Percentiles rank a stretch among this genome's conserved stretches.
Conservation (phyloP, 2,329 filamentous ascomycete species). For the Coniella vitis region DNA sequence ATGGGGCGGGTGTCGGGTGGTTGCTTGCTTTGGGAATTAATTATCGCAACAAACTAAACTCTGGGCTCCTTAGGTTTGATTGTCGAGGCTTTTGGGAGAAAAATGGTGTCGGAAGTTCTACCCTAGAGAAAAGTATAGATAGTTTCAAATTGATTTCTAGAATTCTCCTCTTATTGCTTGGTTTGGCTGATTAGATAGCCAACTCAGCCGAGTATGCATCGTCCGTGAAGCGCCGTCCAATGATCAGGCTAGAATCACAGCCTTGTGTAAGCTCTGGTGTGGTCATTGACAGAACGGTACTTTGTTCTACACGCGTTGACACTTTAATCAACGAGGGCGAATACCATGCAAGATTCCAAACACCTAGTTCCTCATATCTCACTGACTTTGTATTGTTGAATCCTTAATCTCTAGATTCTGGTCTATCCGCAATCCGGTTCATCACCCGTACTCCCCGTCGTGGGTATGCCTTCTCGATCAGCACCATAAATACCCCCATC, state of each 20-base stretch:
- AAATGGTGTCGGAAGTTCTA: slow-evolving; percentile 6
- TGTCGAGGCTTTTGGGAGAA: not conserved
- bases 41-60: slow-evolving; percentile 7
- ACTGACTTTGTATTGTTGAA: not conserved
- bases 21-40: slow-evolving; percentile 1
- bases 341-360: no score
- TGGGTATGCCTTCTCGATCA: slow-evolving; percentile 5
- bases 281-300: no score
- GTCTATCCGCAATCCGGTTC: slow-evolving; percentile 34
- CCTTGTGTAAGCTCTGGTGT: no score
- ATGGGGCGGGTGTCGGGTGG: slow-evolving; percentile 1
- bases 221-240: no score
- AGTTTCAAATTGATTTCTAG: slow-evolving; percentile 12
- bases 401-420: not conserved
- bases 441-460: slow-evolving; percentile 21
- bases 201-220: no score
- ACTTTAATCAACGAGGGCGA: no score
- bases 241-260: no score
- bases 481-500: slow-evolving; percentile 48
- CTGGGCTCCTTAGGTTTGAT: slow-evolving; percentile 5
- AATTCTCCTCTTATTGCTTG: not conserved
- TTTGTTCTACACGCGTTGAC: no score
- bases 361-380: no score
- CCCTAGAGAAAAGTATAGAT: slow-evolving; percentile 15
- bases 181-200: not conserved